A percentile compares a stretch with the other conserved stretches of the same genome.
These are phyloP conservation scores for Paratinospora sagittata DNA, from an alignment of 164 flowering plant species.

Conservation along the genomic window DNA sequence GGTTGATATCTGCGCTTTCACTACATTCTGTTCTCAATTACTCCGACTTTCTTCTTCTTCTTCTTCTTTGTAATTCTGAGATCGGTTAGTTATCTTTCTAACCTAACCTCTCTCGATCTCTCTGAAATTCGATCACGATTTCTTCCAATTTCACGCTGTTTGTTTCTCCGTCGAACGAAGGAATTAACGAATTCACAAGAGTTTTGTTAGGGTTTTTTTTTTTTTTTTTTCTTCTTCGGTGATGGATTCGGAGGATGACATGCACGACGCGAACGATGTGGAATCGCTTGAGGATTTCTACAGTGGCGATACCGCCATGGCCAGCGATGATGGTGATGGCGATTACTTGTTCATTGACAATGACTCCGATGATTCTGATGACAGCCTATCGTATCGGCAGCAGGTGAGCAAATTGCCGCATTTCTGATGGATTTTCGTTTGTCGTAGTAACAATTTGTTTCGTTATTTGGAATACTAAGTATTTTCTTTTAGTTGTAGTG, in stretches of 20 bases:
- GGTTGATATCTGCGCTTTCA: too few species aligned
- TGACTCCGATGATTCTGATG: conserved; percentile 26
- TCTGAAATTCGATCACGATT: too few species aligned
- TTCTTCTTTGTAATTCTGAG: too few species aligned
- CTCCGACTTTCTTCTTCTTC: too few species aligned
- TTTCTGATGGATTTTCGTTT: neutral
- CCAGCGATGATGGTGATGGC: conserved; percentile 24
- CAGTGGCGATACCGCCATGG: conserved; percentile 32
- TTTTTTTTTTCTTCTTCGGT: neutral
- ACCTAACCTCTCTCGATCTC: neutral
- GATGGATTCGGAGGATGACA: conserved; percentile 57
- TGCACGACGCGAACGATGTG: conserved; percentile 50
- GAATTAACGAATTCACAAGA: neutral
- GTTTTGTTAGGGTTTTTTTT: conserved; percentile 3
- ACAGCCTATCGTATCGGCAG: conserved; percentile 15
- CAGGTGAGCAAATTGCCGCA: conserved; percentile 17
- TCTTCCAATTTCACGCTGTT: neutral
- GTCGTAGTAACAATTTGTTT: neutral
- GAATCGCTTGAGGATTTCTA: conserved; percentile 53
- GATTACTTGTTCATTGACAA: conserved; percentile 26
- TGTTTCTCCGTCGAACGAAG: neutral
- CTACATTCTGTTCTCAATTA: too few species aligned
- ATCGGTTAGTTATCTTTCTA: too few species aligned
- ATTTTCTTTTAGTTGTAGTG: neutral
- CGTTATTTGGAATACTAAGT: neutral